Conservation (phyloP, 2,329 filamentous ascomycete species). For the Trichoderma arundinaceum region DNA sequence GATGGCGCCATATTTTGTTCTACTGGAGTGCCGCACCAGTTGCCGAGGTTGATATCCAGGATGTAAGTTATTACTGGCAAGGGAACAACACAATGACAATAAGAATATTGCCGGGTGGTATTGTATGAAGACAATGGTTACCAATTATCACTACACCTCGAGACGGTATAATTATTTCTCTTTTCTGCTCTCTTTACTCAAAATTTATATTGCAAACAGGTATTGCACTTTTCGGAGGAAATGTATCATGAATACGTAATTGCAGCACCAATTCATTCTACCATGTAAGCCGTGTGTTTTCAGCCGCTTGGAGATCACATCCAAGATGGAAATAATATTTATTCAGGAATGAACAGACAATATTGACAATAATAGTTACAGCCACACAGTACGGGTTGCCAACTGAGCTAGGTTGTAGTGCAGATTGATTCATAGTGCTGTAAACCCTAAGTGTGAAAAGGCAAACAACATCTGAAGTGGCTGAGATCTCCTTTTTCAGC, state of each 20-base stretch:
- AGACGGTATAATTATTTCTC: neutral
- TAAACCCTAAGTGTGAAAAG: neutral
- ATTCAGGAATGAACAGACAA: neutral
- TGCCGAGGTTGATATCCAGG: neutral
- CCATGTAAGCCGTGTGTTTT: neutral
- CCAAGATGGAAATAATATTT: neutral
- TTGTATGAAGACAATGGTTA: neutral
- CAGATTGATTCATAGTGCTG: neutral
- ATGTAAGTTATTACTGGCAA: neutral
- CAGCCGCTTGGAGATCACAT: neutral
- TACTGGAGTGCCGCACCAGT: conserved; percentile 8
- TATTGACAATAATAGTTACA: neutral
- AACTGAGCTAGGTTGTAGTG: neutral
- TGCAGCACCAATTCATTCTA: neutral
- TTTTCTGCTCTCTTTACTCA: neutral
- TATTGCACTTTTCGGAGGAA: neutral
- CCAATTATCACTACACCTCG: neutral
- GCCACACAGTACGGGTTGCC: neutral
- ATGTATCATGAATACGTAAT: neutral
- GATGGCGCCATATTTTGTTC: neutral
- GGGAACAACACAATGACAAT: too few relatives aligned
- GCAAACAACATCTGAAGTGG: too few relatives aligned
- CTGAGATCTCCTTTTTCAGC: too few relatives aligned
- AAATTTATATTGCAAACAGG: neutral
- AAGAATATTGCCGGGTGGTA: too few relatives aligned